These are phyloP conservation scores for Tribonema minus DNA, from an alignment of 108 stramenopile species.

Conservation along the genomic window DNA sequence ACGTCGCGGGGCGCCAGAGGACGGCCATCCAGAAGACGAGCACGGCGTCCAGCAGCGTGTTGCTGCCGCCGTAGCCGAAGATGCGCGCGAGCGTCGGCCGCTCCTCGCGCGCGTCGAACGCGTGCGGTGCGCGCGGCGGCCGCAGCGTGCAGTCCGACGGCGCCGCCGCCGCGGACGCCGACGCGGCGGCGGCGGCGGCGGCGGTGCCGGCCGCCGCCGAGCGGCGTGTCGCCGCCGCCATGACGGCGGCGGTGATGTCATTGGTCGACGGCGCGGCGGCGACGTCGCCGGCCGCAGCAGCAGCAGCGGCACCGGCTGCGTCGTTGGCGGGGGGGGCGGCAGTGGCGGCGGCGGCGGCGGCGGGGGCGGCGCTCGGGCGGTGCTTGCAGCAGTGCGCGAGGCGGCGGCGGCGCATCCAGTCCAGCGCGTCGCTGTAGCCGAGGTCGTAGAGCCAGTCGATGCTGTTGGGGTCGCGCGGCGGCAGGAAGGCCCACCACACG, in stretches of 20 bases:
- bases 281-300: not conserved
- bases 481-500: constrained; percentile 52
- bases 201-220: not conserved
- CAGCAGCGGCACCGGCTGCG: not conserved
- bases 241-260: not conserved
- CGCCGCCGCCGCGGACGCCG: not conserved
- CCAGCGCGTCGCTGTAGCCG: constrained; percentile 46
- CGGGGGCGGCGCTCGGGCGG: not conserved
- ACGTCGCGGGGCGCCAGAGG: too few relatives aligned
- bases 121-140: too few relatives aligned
- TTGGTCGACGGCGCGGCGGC: not conserved
- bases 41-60: too few relatives aligned
- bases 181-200: not conserved
- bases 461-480: constrained; percentile 38
- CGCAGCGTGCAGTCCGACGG: too few relatives aligned
- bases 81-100: too few relatives aligned
- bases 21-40: too few relatives aligned
- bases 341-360: not conserved
- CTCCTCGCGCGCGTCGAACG: too few relatives aligned
- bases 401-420: constrained; percentile 36
- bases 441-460: constrained; percentile 58
- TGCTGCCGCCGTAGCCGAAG: too few relatives aligned
- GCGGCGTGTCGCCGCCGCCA: not conserved
- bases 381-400: constrained; percentile 29
- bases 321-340: not conserved